phyloP scores from a whole-genome alignment of 2,329 filamentous ascomycete genomes.

The Ilyonectria mors-panacis region DNA sequence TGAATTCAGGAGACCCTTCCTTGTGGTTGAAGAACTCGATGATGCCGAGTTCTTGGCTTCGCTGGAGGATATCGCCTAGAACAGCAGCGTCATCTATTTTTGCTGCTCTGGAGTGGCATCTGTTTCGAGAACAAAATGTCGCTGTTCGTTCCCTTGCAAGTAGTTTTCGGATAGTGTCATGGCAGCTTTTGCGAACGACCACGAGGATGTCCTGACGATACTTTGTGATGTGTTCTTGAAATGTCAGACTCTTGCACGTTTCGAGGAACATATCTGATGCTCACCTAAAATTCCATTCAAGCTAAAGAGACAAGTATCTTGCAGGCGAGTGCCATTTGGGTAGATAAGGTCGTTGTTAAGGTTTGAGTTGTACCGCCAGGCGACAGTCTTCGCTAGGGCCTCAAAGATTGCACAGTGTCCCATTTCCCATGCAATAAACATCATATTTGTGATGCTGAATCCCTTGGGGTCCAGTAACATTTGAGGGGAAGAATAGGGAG shows the following conservation, averaged over 20 bases:
- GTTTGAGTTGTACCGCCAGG: conserved; percentile 11
- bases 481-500: background rate
- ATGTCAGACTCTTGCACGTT: background rate
- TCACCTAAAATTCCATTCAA: background rate
- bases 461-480: background rate
- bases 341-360: conserved; percentile 12
- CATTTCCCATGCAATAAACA: conserved; percentile 37
- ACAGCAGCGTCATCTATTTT: background rate
- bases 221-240: background rate
- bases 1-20: background rate
- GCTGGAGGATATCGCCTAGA: background rate
- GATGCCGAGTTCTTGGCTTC: background rate
- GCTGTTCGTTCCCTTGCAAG: background rate
- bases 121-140: background rate
- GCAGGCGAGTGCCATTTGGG: background rate
- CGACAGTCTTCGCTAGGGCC: conserved; percentile 7
- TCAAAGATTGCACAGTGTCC: conserved; percentile 26
- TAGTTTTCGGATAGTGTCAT: background rate
- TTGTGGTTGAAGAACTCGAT: background rate
- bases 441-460: conserved; percentile 2
- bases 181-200: background rate
- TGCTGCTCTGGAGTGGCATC: background rate
- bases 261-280: background rate
- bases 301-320: background rate
- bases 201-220: background rate